Conservation (phyloP, 495 filamentous ascomycete genomes). For the Hypoxylon cercidicola region DNA sequence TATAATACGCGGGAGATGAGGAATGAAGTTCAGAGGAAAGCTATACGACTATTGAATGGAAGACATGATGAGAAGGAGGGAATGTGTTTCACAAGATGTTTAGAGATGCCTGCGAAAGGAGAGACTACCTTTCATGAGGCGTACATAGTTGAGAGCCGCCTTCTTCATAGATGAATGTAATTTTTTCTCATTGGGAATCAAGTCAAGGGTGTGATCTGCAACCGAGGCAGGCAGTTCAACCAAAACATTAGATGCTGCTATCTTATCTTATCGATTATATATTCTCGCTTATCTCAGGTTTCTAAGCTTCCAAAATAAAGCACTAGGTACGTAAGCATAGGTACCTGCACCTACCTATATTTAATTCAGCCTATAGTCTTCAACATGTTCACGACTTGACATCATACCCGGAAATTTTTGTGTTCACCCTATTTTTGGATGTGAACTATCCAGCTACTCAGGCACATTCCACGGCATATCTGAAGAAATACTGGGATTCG, state of each 20-base stretch:
- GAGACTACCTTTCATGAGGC: slow-evolving; percentile 1
- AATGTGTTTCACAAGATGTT: slow-evolving; percentile 17
- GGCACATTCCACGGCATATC: not conserved
- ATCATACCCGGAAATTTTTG: slow-evolving; percentile 11
- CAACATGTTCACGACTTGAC: slow-evolving; percentile 5
- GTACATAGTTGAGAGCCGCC: slow-evolving; percentile 23
- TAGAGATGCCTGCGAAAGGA: slow-evolving; percentile 20
- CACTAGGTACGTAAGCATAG: too few species aligned
- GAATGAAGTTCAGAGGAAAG: slow-evolving; percentile 10
- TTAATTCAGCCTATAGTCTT: too few species aligned
- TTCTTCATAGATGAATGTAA: slow-evolving; percentile 18
- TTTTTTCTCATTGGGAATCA: slow-evolving; percentile 3
- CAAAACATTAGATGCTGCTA: not conserved
- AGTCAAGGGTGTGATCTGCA: not conserved
- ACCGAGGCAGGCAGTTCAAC: too few species aligned
- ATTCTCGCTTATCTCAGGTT: too few species aligned
- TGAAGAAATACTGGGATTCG: too few species aligned
- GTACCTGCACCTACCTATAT: too few species aligned
- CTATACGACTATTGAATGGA: not conserved
- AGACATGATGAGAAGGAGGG: not conserved
- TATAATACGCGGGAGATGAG: slow-evolving; percentile 2
- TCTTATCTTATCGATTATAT: slow-evolving; percentile 26
- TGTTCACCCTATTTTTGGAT: slow-evolving; percentile 7
- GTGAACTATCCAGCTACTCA: not conserved
- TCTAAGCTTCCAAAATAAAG: too few species aligned